These are phyloP conservation scores for Kwoniella botswanensis DNA, from an alignment of 768 basidiomycete species.

Conservation along the genomic window DNA sequence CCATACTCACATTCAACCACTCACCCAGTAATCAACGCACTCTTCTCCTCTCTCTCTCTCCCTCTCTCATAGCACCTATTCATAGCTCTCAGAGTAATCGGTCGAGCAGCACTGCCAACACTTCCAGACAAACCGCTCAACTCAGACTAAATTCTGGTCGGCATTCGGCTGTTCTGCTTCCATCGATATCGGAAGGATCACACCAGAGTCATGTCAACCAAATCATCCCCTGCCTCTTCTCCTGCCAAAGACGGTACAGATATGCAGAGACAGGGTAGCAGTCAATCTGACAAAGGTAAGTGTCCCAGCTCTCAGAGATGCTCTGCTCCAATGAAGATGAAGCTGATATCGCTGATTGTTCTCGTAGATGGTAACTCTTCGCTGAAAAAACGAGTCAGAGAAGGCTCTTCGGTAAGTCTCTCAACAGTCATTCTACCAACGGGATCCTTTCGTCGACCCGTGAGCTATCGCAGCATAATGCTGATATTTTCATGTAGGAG, in stretches of 20 bases:
- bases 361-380: slow-evolving; percentile 16
- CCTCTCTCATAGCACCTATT: no score
- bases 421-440: neutral
- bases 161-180: neutral
- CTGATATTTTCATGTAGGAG: slow-evolving; percentile 28
- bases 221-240: slow-evolving; percentile 20
- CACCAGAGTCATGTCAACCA: slow-evolving; percentile 15
- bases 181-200: neutral
- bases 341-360: neutral
- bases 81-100: no score
- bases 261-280: neutral
- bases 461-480: neutral
- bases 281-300: slow-evolving; percentile 12
- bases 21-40: neutral
- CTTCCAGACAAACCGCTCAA: neutral
- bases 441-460: no score
- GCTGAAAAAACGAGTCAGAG: slow-evolving; percentile 40
- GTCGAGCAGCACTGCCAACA: neutral
- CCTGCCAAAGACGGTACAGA: slow-evolving; percentile 1
- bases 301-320: no score
- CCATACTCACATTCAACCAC: neutral
- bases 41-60: no score
- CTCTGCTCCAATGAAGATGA: no score
- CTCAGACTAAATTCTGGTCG: neutral
- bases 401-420: slow-evolving; percentile 46